phyloP scores from a whole-genome alignment of 2,329 filamentous ascomycete species.

The Aspergillus chevalieri region DNA sequence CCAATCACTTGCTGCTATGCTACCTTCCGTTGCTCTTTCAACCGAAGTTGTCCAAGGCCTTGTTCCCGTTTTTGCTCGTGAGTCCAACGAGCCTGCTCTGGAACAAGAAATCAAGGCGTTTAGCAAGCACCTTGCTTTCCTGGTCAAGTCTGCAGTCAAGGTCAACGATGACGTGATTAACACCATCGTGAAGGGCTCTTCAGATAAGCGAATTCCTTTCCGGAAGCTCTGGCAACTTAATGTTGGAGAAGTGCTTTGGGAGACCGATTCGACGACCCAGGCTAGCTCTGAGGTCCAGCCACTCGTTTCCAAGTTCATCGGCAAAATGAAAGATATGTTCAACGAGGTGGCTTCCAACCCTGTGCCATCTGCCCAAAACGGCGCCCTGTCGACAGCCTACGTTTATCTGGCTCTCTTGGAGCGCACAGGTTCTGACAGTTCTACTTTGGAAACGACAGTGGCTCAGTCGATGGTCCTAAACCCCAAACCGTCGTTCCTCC shows the following conservation, averaged over 20 bases:
- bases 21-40: slow-evolving; percentile 56
- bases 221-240: slow-evolving; percentile 76
- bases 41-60: slow-evolving; percentile 62
- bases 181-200: slow-evolving; percentile 70
- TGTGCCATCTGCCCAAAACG: slow-evolving; percentile 70
- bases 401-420: slow-evolving; percentile 61
- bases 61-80: slow-evolving; percentile 66
- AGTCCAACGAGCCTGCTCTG: slow-evolving; percentile 80
- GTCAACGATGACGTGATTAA: slow-evolving; percentile 64
- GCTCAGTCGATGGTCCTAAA: slow-evolving; percentile 62
- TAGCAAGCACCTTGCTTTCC: slow-evolving; percentile 56
- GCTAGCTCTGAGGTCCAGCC: slow-evolving; percentile 42
- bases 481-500: slow-evolving; percentile 80
- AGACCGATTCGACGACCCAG: slow-evolving; percentile 43
- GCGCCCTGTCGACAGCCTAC: slow-evolving; percentile 73
- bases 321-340: slow-evolving; percentile 59
- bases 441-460: slow-evolving; percentile 44
- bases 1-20: slow-evolving; percentile 66
- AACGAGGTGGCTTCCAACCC: slow-evolving; percentile 74
- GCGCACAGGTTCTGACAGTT: slow-evolving; percentile 49
- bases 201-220: slow-evolving; percentile 74
- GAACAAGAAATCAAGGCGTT: slow-evolving; percentile 69
- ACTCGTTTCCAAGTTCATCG: slow-evolving; percentile 46
- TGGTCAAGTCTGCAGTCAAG: slow-evolving; percentile 56
- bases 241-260: slow-evolving; percentile 64